Evolutionary conservation across 1,284 basidiomycete species (phyloP).

Genomic region (Laetiporus sulphureus): DNA sequence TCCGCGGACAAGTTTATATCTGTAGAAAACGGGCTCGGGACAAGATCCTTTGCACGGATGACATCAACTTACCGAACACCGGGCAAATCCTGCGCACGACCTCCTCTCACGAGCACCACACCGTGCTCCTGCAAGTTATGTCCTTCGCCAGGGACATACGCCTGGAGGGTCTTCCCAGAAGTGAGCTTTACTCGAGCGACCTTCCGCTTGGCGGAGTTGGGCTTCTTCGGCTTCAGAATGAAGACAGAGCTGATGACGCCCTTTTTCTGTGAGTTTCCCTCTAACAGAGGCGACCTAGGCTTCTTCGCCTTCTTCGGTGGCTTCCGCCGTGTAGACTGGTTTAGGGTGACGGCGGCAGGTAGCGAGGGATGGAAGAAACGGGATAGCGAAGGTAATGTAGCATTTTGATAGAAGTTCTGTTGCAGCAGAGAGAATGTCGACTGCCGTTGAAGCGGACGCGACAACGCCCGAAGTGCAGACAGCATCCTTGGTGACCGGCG

Average conservation of each 20-base stretch:
- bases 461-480: slow-evolving; percentile 31
- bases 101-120: slow-evolving; percentile 91
- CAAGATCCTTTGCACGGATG: background rate
- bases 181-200: slow-evolving; percentile 91
- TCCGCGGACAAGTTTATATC: slow-evolving; percentile 94
- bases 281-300: slow-evolving; percentile 73
- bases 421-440: slow-evolving; percentile 11
- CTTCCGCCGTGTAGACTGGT: slow-evolving; percentile 69
- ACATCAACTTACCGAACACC: slow-evolving; percentile 74
- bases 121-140: slow-evolving; percentile 98
- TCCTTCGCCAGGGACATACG: slow-evolving; percentile 96
- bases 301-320: slow-evolving; percentile 45
- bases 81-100: slow-evolving; percentile 94
- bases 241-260: slow-evolving; percentile 85
- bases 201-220: slow-evolving; percentile 98
- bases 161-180: slow-evolving; percentile 86
- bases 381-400: slow-evolving; percentile 10
- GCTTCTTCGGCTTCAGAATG: slow-evolving; percentile 92
- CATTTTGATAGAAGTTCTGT: slow-evolving; percentile 8
- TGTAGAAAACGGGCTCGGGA: slow-evolving; percentile 26
- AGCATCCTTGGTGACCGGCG: slow-evolving; percentile 31
- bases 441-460: slow-evolving; percentile 20
- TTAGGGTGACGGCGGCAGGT: slow-evolving; percentile 60
- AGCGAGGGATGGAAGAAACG: slow-evolving; percentile 65
- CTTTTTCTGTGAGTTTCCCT: slow-evolving; percentile 79